These are phyloP conservation scores for Geotrichum carabidarum DNA, from an alignment of 1,139 yeast genomes.

Conservation along the genomic window DNA sequence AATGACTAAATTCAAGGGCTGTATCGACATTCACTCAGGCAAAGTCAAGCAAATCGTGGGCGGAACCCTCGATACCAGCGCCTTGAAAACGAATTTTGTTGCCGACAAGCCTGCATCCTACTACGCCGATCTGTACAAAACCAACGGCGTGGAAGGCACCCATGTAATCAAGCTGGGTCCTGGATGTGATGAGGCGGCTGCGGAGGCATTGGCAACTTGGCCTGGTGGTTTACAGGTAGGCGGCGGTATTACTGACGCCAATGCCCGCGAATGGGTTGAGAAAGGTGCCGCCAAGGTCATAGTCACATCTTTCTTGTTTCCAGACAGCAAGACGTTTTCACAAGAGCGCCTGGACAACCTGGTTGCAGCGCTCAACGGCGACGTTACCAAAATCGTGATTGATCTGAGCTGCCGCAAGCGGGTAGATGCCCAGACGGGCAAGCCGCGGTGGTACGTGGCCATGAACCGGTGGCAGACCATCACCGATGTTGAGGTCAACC, in stretches of 20 bases:
- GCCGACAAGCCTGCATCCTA: conserved; percentile 68
- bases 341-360: conserved; percentile 50
- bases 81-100: conserved; percentile 71
- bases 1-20: conserved; percentile 90
- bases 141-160: conserved; percentile 60
- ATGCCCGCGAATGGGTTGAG: conserved; percentile 69
- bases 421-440: conserved; percentile 18
- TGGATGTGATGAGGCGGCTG: conserved; percentile 79
- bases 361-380: conserved; percentile 53
- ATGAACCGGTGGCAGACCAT: conserved; percentile 96
- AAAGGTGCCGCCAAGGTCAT: conserved; percentile 75
- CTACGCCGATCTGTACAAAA: conserved; percentile 67
- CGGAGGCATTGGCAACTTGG: conserved; percentile 69
- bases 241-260: conserved; percentile 76
- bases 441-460: conserved; percentile 75
- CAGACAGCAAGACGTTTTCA: conserved; percentile 52
- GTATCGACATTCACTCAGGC: conserved; percentile 92
- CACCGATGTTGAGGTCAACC: conserved; percentile 56
- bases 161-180: conserved; percentile 92
- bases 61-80: conserved; percentile 56
- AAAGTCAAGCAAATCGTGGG: conserved; percentile 96
- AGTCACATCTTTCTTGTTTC: conserved; percentile 88
- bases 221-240: conserved; percentile 77
- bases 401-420: conserved; percentile 74
- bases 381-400: conserved; percentile 55